A percentile compares a stretch with the other conserved stretches of the same genome.
phyloP scores from a whole-genome alignment of 768 basidiomycete species.

The Auricularia sp. region DNA sequence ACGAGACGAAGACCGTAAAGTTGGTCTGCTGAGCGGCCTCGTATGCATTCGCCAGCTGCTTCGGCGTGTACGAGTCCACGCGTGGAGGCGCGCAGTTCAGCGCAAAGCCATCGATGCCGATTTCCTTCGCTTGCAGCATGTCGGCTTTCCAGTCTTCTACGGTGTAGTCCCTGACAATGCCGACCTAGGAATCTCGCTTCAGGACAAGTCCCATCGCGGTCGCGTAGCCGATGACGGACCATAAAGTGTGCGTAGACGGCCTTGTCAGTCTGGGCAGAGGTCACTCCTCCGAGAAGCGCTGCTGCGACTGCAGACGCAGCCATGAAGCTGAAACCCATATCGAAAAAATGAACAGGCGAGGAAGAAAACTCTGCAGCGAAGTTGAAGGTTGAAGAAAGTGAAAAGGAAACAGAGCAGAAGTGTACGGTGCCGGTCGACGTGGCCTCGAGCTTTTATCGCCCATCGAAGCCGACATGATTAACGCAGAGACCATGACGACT shows the following conservation, averaged over 20 bases:
- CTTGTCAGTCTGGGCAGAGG: background rate
- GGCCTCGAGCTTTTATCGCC: background rate
- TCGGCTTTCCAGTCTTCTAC: background rate
- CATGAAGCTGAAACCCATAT: background rate
- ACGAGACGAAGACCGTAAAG: background rate
- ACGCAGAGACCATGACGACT: too few relatives aligned
- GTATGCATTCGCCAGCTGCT: background rate
- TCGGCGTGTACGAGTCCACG: conserved; percentile 1
- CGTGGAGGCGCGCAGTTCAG: conserved; percentile 1
- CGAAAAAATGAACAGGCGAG: background rate
- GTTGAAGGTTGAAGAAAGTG: background rate
- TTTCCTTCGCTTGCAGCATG: background rate
- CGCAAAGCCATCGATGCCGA: conserved; percentile 1
- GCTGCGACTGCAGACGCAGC: background rate
- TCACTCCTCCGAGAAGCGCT: background rate
- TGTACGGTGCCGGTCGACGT: background rate
- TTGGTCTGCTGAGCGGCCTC: background rate
- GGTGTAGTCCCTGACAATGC: background rate
- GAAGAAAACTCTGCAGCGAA: background rate
- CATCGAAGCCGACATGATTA: too few relatives aligned
- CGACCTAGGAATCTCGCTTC: background rate
- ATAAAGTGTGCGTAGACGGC: conserved; percentile 1
- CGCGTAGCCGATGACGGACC: background rate
- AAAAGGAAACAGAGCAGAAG: background rate
- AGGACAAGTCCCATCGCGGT: background rate